Evolutionary conservation across 1,139 yeast genomes (phyloP).

Genomic region (Saccharomyces hybrid): DNA sequence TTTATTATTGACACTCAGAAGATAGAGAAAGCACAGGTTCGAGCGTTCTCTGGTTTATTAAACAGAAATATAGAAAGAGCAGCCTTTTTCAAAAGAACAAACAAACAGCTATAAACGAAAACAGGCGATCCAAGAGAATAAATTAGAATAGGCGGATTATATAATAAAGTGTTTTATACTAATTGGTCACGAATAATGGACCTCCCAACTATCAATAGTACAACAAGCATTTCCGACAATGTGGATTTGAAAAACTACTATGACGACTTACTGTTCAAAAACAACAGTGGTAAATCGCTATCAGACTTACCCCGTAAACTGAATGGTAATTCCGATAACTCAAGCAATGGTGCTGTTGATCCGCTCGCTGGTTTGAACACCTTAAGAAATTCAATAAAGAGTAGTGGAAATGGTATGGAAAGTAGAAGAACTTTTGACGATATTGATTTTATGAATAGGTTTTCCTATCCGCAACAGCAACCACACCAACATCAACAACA

Average conservation of each 20-base stretch:
- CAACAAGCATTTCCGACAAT: constrained; percentile 30
- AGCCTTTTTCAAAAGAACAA: background rate
- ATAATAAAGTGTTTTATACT: background rate
- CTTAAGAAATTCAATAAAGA: background rate
- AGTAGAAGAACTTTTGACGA: background rate
- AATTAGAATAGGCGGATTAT: background rate
- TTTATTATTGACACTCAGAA: background rate
- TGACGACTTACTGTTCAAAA: constrained; percentile 28
- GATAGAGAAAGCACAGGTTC: background rate
- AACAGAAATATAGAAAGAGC: constrained; percentile 1
- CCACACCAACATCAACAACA: background rate
- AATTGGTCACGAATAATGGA: constrained; percentile 13
- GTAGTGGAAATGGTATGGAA: background rate
- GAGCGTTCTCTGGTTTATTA: background rate
- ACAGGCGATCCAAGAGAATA: background rate
- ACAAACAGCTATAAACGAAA: background rate
- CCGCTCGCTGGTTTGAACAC: background rate
- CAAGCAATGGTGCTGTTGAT: background rate
- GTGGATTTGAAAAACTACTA: constrained; percentile 28
- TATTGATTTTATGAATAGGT: background rate
- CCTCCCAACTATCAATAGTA: constrained; percentile 30
- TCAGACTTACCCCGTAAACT: constrained; percentile 26
- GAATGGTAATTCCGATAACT: background rate
- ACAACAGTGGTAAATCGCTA: constrained; percentile 28
- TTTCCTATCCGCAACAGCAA: background rate